Percentiles rank a stretch among this genome's conserved stretches.
These are phyloP conservation scores for Globisporangium emineosum DNA, from an alignment of 352 stramenopile genomes.

Conservation along the genomic window DNA sequence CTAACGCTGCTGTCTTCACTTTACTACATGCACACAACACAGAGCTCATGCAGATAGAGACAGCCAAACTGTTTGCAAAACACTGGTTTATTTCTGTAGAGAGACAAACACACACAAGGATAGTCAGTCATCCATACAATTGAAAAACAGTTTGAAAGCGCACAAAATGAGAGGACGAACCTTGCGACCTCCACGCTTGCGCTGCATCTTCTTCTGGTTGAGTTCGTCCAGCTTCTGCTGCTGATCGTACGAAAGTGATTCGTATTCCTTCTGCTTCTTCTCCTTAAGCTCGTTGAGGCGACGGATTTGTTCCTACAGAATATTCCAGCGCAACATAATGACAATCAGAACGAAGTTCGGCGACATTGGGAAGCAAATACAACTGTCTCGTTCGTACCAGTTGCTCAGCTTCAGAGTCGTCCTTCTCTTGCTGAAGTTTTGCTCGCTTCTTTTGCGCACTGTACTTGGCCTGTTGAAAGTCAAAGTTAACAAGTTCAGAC, in stretches of 20 bases:
- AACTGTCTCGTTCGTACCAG: conserved; percentile 21
- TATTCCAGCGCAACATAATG: neutral
- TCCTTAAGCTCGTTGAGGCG: conserved; percentile 54
- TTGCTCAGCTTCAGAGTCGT: conserved; percentile 26
- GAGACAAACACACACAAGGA: neutral
- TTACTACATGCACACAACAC: neutral
- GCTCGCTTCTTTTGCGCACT: conserved; percentile 69
- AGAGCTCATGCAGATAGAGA: neutral
- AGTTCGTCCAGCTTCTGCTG: conserved; percentile 75
- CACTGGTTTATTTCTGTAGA: neutral
- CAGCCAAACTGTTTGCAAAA: neutral
- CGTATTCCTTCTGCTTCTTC: conserved; percentile 81
- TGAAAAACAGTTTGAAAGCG: neutral
- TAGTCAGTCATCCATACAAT: neutral
- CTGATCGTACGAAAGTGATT: conserved; percentile 75
- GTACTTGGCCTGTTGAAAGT: conserved; percentile 51
- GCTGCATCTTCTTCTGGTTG: conserved; percentile 65
- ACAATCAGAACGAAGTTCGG: neutral
- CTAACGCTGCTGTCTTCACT: neutral
- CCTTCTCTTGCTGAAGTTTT: conserved; percentile 59
- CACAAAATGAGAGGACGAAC: conserved; percentile 18
- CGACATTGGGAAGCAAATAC: neutral
- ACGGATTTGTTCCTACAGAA: conserved; percentile 39
- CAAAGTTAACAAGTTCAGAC: neutral
- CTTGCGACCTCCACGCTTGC: conserved; percentile 72